Conservation (phyloP, 768 basidiomycete species). For the Xanthoconium stramineum region DNA sequence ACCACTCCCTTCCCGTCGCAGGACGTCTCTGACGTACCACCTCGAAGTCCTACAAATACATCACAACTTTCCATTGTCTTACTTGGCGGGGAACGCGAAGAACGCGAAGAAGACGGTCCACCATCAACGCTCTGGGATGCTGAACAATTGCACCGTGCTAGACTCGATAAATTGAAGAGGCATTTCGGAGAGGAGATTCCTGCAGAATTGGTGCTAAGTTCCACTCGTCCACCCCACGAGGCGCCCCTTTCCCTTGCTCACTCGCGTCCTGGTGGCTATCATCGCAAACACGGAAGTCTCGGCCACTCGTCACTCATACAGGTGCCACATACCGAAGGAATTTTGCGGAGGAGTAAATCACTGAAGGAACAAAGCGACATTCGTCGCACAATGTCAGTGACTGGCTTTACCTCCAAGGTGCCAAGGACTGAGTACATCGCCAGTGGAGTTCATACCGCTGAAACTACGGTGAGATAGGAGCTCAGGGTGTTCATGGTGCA, state of each 20-base stretch:
- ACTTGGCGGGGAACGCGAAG: slow-evolving; percentile 7
- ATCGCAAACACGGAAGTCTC: slow-evolving; percentile 15
- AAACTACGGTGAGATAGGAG: slow-evolving; percentile 5
- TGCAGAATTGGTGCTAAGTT: slow-evolving; percentile 30
- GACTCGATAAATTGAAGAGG: slow-evolving; percentile 36
- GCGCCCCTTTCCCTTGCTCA: neutral
- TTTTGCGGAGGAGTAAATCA: slow-evolving; percentile 31
- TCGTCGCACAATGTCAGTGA: neutral
- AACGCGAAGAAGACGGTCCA: slow-evolving; percentile 4
- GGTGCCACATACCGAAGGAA: neutral
- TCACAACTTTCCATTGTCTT: slow-evolving; percentile 11
- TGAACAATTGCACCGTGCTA: slow-evolving; percentile 30
- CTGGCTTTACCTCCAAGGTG: neutral
- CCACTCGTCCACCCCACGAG: neutral
- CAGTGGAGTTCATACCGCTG: neutral
- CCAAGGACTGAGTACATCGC: neutral
- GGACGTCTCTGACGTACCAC: slow-evolving; percentile 6
- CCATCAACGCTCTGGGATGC: neutral
- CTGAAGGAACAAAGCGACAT: slow-evolving; percentile 13
- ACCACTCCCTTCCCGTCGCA: slow-evolving; percentile 11
- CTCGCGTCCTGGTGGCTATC: slow-evolving; percentile 1
- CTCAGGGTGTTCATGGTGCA: neutral
- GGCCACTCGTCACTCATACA: slow-evolving; percentile 7
- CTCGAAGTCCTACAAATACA: slow-evolving; percentile 12
- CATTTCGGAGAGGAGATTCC: slow-evolving; percentile 39